Conservation (phyloP, 1,284 basidiomycete species). For the Coriolopsis trogii region DNA sequence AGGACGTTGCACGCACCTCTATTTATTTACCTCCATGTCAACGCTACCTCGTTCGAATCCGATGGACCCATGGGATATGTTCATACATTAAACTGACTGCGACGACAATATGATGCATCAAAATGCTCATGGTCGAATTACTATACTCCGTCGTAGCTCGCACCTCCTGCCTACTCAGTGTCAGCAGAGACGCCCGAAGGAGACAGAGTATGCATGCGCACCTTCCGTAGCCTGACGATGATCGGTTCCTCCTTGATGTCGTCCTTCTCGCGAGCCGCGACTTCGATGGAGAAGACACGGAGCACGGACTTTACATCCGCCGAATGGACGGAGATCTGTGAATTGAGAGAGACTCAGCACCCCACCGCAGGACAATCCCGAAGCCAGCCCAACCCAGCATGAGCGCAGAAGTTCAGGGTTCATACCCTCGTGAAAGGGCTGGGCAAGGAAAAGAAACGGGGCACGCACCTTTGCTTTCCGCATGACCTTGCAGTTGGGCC, state of each 20-base stretch:
- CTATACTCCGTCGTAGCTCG: conserved; percentile 81
- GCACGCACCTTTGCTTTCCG: conserved; percentile 80
- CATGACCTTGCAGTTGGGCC: conserved; percentile 85
- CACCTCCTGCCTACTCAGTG: conserved; percentile 67
- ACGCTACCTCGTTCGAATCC: background rate
- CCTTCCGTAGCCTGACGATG: conserved; percentile 73
- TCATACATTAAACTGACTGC: conserved; percentile 21
- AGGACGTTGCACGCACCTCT: background rate
- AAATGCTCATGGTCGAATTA: background rate
- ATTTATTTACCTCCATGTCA: background rate
- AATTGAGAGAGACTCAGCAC: background rate
- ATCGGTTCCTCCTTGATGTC: conserved; percentile 86
- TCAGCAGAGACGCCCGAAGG: background rate
- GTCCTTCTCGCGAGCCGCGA: conserved; percentile 77
- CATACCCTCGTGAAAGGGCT: background rate
- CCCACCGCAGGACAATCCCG: background rate
- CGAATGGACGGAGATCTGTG: conserved; percentile 84
- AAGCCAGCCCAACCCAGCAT: background rate
- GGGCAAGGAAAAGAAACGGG: background rate
- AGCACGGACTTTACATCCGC: conserved; percentile 85
- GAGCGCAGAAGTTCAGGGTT: too few relatives aligned
- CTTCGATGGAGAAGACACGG: conserved; percentile 82
- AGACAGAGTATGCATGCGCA: conserved; percentile 34
- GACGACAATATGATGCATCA: conserved; percentile 10
- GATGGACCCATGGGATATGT: too few relatives aligned